Evolutionary conservation across 768 basidiomycete genomes (phyloP).

Genomic region (Calocera cornea): DNA sequence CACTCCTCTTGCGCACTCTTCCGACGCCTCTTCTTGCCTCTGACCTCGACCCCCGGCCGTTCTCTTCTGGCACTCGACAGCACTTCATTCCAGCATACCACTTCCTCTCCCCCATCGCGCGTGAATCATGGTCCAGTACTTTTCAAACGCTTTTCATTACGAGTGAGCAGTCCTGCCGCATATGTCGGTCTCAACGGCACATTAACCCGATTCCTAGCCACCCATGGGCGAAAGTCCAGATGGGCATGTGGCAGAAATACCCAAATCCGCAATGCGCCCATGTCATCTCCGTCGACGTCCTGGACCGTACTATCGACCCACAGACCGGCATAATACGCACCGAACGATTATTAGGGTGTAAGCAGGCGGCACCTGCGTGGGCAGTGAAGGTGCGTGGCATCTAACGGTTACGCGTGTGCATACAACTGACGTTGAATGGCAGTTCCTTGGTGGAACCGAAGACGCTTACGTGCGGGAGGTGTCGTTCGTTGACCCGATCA

Average conservation of each 20-base stretch:
- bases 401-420: background rate
- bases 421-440: slow-evolving; percentile 6
- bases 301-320: slow-evolving; percentile 73
- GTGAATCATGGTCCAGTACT: background rate
- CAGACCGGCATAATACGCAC: slow-evolving; percentile 80
- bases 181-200: background rate
- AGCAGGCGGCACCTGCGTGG: slow-evolving; percentile 85
- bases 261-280: slow-evolving; percentile 86
- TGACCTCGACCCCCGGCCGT: too few relatives aligned
- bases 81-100: background rate
- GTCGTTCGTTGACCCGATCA: slow-evolving; percentile 78
- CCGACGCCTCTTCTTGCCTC: background rate
- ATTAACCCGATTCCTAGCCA: slow-evolving; percentile 37
- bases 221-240: slow-evolving; percentile 80
- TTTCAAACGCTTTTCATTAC: slow-evolving; percentile 1
- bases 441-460: slow-evolving; percentile 87
- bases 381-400: slow-evolving; percentile 64
- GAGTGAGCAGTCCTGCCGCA: background rate
- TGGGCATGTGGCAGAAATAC: slow-evolving; percentile 92
- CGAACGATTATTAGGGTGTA: slow-evolving; percentile 78
- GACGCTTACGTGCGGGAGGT: slow-evolving; percentile 92
- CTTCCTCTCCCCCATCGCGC: background rate
- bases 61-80: too few relatives aligned
- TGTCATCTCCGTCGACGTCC: slow-evolving; percentile 73
- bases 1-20: too few relatives aligned